These are phyloP conservation scores for Colletotrichum orbiculare DNA, from an alignment of 2,329 filamentous ascomycete species.

Conservation along the genomic window DNA sequence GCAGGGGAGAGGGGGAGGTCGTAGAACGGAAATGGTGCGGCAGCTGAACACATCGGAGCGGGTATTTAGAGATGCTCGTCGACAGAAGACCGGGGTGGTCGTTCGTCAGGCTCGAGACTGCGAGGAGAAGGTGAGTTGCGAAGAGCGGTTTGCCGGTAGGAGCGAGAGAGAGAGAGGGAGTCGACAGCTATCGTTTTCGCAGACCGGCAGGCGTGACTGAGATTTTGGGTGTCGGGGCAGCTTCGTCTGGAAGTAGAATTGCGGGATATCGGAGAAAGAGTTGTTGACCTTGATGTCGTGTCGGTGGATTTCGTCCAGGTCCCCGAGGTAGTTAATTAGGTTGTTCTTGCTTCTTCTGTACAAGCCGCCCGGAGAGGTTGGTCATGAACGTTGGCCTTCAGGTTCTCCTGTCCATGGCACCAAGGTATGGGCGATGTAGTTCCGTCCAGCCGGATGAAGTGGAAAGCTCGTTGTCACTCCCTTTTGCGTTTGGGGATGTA, in stretches of 20 bases:
- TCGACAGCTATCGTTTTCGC: conserved; percentile 20
- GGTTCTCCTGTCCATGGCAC: no score
- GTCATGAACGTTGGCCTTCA: no score
- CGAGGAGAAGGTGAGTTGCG: neutral
- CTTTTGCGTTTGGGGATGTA: no score
- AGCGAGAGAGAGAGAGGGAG: neutral
- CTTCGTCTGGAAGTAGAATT: neutral
- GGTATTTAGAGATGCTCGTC: conserved; percentile 11
- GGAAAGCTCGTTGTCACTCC: no score
- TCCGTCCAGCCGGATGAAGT: no score
- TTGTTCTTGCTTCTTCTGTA: no score
- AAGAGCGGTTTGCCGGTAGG: neutral
- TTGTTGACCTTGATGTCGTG: no score
- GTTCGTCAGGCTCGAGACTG: neutral
- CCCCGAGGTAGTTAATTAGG: no score
- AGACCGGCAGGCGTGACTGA: conserved; percentile 1
- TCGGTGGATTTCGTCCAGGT: no score
- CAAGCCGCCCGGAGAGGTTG: no score
- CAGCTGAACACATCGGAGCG: conserved; percentile 43
- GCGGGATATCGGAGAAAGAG: no score
- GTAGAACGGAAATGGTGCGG: conserved; percentile 34
- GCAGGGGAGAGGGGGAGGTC: conserved; percentile 37
- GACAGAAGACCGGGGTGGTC: conserved; percentile 16
- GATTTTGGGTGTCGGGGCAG: conserved; percentile 2
- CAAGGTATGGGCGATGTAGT: no score